phyloP scores from a whole-genome alignment of 208 protist species.

The Strigomonas galati region DNA sequence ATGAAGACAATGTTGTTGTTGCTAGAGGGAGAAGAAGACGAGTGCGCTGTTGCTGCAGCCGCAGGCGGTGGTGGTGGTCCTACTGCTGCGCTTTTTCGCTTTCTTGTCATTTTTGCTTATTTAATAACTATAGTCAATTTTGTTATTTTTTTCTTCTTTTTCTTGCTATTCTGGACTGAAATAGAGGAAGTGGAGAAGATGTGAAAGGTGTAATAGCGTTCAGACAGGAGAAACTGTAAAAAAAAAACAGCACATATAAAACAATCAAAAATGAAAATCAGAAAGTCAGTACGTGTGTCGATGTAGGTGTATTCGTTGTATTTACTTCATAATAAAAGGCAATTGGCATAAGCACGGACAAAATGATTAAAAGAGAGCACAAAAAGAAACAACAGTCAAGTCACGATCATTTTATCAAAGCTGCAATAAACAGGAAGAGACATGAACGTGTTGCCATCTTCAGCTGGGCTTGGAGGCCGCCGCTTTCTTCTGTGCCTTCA shows the following conservation, averaged over 20 bases:
- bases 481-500: constrained; percentile 10
- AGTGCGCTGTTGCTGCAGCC: not conserved
- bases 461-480: no score
- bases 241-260: constrained; percentile 3
- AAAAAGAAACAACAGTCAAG: not conserved
- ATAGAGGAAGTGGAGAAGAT: not conserved
- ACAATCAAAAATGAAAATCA: constrained; percentile 3
- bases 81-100: not conserved
- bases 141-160: constrained; percentile 3
- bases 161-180: not conserved
- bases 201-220: not conserved
- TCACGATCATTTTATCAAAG: constrained; percentile 4
- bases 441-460: no score
- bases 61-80: not conserved
- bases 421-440: no score
- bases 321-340: no score
- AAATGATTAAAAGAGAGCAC: constrained; percentile 8
- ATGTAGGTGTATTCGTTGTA: no score
- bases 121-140: constrained; percentile 2
- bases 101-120: not conserved
- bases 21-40: no score
- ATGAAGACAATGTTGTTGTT: constrained; percentile 30
- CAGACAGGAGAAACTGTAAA: not conserved
- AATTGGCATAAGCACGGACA: no score
- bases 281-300: no score